Conservation (phyloP, 1,139 yeast species). For the Hansenula sp. region DNA sequence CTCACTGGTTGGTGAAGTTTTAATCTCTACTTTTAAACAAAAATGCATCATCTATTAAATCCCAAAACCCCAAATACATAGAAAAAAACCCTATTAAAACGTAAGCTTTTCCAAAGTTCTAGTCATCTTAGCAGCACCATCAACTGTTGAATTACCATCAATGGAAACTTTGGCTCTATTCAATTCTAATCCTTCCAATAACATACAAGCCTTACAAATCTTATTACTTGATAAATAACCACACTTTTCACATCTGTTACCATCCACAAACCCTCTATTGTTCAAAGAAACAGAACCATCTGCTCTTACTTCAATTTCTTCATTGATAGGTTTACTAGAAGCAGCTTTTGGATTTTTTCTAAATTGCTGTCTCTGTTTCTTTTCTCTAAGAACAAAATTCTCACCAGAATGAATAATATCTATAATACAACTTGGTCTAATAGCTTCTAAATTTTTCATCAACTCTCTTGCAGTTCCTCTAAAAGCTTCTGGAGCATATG, state of each 20-base stretch:
- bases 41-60: too few relatives aligned
- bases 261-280: slow-evolving; percentile 40
- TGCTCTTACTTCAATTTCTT: slow-evolving; percentile 47
- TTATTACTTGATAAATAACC: slow-evolving; percentile 87
- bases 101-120: slow-evolving; percentile 62
- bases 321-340: slow-evolving; percentile 17
- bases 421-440: slow-evolving; percentile 89
- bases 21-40: too few relatives aligned
- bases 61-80: not conserved
- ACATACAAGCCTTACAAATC: slow-evolving; percentile 89
- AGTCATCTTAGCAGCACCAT: slow-evolving; percentile 67
- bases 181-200: slow-evolving; percentile 79
- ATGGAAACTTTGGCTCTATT: slow-evolving; percentile 59
- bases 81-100: slow-evolving; percentile 34
- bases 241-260: slow-evolving; percentile 80
- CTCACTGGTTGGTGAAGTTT: slow-evolving; percentile 7
- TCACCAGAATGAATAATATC: slow-evolving; percentile 96
- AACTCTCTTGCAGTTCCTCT: slow-evolving; percentile 95
- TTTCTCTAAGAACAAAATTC: slow-evolving; percentile 63
- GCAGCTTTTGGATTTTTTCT: slow-evolving; percentile 18
- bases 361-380: slow-evolving; percentile 28
- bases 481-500: slow-evolving; percentile 98
- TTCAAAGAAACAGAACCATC: slow-evolving; percentile 56
- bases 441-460: slow-evolving; percentile 83
- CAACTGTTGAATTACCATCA: slow-evolving; percentile 44